Conservation (phyloP, 148 eudicot genomes). For the Diospyros kaki region DNA sequence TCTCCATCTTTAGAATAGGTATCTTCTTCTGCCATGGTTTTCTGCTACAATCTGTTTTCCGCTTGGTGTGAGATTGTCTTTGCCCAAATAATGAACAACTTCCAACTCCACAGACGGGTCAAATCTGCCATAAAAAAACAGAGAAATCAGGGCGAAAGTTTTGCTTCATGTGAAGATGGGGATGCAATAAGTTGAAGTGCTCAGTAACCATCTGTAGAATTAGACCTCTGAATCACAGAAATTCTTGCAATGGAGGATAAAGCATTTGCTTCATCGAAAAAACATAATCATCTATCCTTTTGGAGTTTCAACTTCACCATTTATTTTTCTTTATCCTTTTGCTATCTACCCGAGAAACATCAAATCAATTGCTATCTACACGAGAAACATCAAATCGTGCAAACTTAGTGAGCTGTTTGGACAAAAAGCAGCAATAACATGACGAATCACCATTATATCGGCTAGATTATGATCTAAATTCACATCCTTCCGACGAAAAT, state of each 20-base stretch:
- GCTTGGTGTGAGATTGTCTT: background rate
- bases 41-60: background rate
- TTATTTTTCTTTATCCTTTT: background rate
- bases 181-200: background rate
- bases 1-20: constrained; percentile 9
- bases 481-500: background rate
- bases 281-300: background rate
- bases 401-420: background rate
- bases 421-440: background rate
- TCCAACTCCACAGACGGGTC: background rate
- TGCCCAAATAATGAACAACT: background rate
- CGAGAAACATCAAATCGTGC: background rate
- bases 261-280: background rate
- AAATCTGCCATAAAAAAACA: background rate
- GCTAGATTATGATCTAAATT: background rate
- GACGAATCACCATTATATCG: background rate
- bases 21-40: constrained; percentile 29
- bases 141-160: background rate
- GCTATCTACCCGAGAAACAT: background rate
- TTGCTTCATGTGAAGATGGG: background rate
- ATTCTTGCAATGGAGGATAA: background rate
- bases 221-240: background rate
- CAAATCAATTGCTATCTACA: background rate
- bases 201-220: background rate
- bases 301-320: background rate